Conservation (phyloP, 345 rosid species). For the Heritiera littoralis region DNA sequence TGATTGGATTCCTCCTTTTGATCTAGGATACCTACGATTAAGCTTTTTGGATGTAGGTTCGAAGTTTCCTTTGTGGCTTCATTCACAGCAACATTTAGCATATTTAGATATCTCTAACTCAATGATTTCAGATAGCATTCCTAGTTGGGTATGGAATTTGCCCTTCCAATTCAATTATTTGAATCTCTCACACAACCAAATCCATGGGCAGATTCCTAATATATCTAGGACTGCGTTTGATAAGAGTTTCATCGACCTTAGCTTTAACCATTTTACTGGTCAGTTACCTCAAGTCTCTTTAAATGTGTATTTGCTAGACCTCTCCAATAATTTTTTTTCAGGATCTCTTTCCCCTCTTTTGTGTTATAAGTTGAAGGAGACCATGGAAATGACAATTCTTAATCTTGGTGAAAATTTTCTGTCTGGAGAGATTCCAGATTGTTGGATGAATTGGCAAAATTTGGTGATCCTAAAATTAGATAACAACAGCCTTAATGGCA, state of each 20-base stretch:
- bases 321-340: constrained; percentile 29
- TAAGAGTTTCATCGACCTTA: constrained; percentile 21
- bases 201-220: constrained; percentile 29
- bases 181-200: constrained; percentile 31
- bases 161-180: not conserved
- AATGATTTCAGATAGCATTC: not conserved
- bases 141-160: constrained; percentile 14
- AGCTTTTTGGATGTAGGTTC: not conserved
- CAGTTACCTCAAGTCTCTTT: constrained; percentile 25
- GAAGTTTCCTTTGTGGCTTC: constrained; percentile 9
- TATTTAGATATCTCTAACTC: constrained; percentile 21
- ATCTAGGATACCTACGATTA: not conserved
- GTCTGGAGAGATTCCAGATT: constrained; percentile 12
- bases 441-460: not conserved
- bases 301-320: constrained; percentile 9
- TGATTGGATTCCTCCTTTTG: constrained; percentile 5
- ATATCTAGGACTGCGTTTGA: not conserved
- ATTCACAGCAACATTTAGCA: not conserved
- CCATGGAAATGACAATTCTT: not conserved
- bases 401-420: constrained; percentile 21
- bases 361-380: not conserved
- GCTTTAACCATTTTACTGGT: constrained; percentile 28
- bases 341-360: constrained; percentile 23
- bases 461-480: constrained; percentile 11
- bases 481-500: constrained; percentile 19